Percentiles rank a stretch among this genome's conserved stretches.
These are phyloP conservation scores for Rubia balearica DNA, from an alignment of 305 asterid genomes.

Conservation along the genomic window DNA sequence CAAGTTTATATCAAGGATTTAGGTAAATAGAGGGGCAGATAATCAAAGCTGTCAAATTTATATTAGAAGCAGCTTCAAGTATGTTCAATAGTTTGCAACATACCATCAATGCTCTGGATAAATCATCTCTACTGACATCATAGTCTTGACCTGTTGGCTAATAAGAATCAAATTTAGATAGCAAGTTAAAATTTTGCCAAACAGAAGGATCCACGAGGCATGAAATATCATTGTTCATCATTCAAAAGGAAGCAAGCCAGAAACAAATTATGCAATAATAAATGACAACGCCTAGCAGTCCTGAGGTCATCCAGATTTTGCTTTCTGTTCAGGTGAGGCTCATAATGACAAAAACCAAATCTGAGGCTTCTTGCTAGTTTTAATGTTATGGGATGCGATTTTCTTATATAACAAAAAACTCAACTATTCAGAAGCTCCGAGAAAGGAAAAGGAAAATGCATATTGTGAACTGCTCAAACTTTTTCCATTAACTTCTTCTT, in stretches of 20 bases:
- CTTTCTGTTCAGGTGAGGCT: not conserved
- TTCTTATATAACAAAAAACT: not conserved
- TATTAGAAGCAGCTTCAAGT: not conserved
- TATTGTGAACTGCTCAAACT: not conserved
- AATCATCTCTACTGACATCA: slow-evolving; percentile 61
- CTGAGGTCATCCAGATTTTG: not conserved
- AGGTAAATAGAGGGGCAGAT: slow-evolving; percentile 2
- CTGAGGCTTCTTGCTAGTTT: not conserved
- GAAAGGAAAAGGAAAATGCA: not conserved
- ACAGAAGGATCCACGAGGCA: not conserved
- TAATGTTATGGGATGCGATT: not conserved
- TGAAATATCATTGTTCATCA: not conserved
- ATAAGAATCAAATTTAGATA: slow-evolving; percentile 13
- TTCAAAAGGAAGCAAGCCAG: not conserved
- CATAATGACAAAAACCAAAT: not conserved
- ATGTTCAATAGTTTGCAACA: slow-evolving; percentile 20
- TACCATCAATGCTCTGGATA: slow-evolving; percentile 87
- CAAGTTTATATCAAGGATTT: not conserved
- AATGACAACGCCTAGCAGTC: not conserved
- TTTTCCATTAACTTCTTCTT: not conserved
- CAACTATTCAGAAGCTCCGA: slow-evolving; percentile 1
- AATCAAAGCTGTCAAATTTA: slow-evolving; percentile 1
- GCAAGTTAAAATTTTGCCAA: slow-evolving; percentile 5
- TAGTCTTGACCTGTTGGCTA: slow-evolving; percentile 69
- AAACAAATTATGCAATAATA: not conserved